Percentiles rank a stretch among this genome's conserved stretches.
These are phyloP conservation scores for Tulasnella sp. DNA, from an alignment of 768 basidiomycete genomes.

Conservation along the genomic window DNA sequence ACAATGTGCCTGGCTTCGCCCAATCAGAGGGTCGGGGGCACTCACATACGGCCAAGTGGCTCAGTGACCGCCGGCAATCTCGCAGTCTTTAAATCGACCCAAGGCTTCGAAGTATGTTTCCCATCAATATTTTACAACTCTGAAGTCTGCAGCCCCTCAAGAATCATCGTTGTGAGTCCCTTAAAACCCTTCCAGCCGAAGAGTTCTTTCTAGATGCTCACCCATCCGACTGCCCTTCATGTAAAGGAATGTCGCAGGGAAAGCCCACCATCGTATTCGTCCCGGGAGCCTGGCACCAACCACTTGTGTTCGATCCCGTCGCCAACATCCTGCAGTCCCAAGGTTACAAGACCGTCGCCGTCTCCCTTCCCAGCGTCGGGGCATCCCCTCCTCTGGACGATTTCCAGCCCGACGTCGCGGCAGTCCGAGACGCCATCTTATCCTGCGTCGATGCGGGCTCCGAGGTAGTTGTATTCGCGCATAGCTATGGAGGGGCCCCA, in stretches of 20 bases:
- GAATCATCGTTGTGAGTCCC: neutral
- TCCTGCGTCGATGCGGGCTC: neutral
- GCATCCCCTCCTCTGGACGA: neutral
- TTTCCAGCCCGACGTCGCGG: constrained; percentile 1
- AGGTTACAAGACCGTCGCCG: neutral
- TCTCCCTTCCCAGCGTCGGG: neutral
- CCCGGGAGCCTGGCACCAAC: neutral
- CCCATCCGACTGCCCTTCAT: neutral
- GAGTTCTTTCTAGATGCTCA: neutral
- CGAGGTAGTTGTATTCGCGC: neutral
- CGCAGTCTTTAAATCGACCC: neutral
- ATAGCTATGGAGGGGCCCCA: neutral
- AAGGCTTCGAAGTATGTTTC: neutral
- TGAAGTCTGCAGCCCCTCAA: neutral
- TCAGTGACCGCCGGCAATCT: neutral
- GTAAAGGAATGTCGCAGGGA: neutral
- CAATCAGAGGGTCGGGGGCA: too few relatives aligned
- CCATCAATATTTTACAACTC: neutral
- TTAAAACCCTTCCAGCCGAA: too few relatives aligned
- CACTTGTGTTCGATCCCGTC: neutral
- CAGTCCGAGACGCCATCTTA: neutral
- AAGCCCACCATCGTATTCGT: neutral
- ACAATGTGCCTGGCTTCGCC: too few relatives aligned
- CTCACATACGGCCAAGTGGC: too few relatives aligned
- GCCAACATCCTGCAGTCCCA: neutral